Evolutionary conservation across 352 stramenopile genomes (phyloP), one percentile per base, ranked within the genome.

Genomic region (Phytophthora pluvialis): DNA sequence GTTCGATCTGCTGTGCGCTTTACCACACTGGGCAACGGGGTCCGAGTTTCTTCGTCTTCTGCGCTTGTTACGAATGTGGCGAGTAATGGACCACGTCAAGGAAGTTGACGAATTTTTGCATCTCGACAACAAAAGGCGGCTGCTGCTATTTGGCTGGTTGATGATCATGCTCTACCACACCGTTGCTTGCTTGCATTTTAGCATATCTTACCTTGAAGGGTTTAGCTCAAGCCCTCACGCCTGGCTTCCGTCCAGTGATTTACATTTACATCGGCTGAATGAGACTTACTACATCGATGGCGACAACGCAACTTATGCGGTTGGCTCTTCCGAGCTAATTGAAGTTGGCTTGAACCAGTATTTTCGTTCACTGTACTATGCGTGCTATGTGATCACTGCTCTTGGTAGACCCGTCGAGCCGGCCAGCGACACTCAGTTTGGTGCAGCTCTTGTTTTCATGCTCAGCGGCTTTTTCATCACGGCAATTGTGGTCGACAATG

Each of bases 101-200:
- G 78, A 91, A 68, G 56, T 81, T 8, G 77, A 89, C 26, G 67
- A 73, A 1, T 78, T 73, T 38, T 35, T 84, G 0, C 70, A 83
- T 35, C 48, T 91, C 2, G 77, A 68, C 10, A 88, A 78, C 70
- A 82, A 78, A 36, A 67, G 76, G 35, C 67, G 76, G 0, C 33
- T 89, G 25, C n/a, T 88, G 6, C 51, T 91, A 1, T 81, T 88
- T 18, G 73, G 70, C 0, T 60, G 78, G 25, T 39, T 88, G 15
- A 71, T 91, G 44, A 45, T 78, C 0, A 73, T 89, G 60, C 54
- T 89, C 7, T 89, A 89, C 25, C 82, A 91, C 26, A 72, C 80
- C 4, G 64, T 88, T 7, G 78, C 80, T 15, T 91, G 82, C 13
- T 54, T 89, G 11, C 64, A 89, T 42, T 91, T 89, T 49, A 88